Percentiles rank a stretch among this genome's conserved stretches.
phyloP scores from a whole-genome alignment of 2,329 filamentous ascomycete species.

The Mycogone perniciosa region DNA sequence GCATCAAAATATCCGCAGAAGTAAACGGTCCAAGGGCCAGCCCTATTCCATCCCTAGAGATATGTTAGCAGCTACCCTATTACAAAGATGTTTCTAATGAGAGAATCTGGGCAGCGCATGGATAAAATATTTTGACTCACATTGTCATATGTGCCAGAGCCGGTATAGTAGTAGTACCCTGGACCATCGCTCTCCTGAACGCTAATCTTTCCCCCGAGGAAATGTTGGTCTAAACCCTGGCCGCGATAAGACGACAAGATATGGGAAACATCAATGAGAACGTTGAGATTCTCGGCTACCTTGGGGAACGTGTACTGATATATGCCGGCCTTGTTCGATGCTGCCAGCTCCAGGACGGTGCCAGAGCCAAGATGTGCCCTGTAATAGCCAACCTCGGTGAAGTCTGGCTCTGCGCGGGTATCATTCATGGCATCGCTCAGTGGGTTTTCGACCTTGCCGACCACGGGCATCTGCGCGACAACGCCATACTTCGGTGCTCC shows the following conservation, averaged over 20 bases:
- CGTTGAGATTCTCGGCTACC: slow-evolving; percentile 30
- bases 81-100: neutral
- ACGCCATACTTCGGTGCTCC: slow-evolving; percentile 66
- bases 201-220: slow-evolving; percentile 52
- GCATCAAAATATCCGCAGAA: slow-evolving; percentile 57
- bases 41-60: slow-evolving; percentile 53
- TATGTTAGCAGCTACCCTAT: neutral
- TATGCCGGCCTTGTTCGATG: slow-evolving; percentile 50
- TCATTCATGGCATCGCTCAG: slow-evolving; percentile 50
- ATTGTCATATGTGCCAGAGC: slow-evolving; percentile 57
- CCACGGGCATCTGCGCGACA: slow-evolving; percentile 51
- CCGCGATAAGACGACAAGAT: slow-evolving; percentile 57
- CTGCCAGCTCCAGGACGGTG: slow-evolving; percentile 51
- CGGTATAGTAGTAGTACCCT: slow-evolving; percentile 44
- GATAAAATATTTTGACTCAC: slow-evolving; percentile 25
- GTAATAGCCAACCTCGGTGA: slow-evolving; percentile 56
- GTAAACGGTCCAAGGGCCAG: slow-evolving; percentile 56
- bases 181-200: slow-evolving; percentile 38
- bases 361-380: slow-evolving; percentile 48
- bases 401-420: slow-evolving; percentile 43
- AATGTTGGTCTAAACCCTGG: slow-evolving; percentile 55
- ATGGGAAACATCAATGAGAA: slow-evolving; percentile 61
- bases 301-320: slow-evolving; percentile 54
- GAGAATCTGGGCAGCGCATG: neutral
- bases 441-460: slow-evolving; percentile 46